A percentile compares a stretch with the other conserved stretches of the same genome.
phyloP scores from a whole-genome alignment of 257 asterid species.

The Primulina eburnea region DNA sequence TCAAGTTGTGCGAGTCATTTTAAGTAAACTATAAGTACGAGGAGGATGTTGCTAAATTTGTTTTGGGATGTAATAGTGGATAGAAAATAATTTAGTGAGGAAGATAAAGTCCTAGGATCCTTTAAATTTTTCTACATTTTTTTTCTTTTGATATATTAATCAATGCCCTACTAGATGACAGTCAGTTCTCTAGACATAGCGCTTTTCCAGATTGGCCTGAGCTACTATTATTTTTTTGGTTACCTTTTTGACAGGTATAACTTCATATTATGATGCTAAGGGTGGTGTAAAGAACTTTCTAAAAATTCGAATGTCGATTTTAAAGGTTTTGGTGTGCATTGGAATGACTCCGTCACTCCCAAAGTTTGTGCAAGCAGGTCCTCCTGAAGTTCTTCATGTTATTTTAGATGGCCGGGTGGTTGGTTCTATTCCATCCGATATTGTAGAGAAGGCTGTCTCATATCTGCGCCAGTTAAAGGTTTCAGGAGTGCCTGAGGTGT shows the following conservation, averaged over 20 bases:
- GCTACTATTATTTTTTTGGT: background rate
- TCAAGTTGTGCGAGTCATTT: conserved; percentile 10
- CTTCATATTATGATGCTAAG: conserved; percentile 70
- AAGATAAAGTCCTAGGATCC: background rate
- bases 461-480: conserved; percentile 76
- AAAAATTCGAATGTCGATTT: conserved; percentile 55
- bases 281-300: conserved; percentile 71
- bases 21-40: background rate
- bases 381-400: conserved; percentile 83
- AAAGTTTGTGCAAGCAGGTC: conserved; percentile 73
- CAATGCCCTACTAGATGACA: background rate
- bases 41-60: conserved; percentile 10
- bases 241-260: conserved; percentile 58
- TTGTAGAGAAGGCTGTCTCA: conserved; percentile 60
- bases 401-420: conserved; percentile 90
- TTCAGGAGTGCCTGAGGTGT: conserved; percentile 58
- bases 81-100: background rate
- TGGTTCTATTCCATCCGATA: conserved; percentile 64
- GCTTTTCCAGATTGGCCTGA: background rate
- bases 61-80: background rate
- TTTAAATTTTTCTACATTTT: background rate
- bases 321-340: conserved; percentile 48
- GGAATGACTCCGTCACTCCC: conserved; percentile 87
- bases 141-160: background rate
- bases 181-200: background rate